Percentiles rank a stretch among this genome's conserved stretches.
phyloP scores from a whole-genome alignment of 1,284 basidiomycete species.

The Cutaneotrichosporon sp. region DNA sequence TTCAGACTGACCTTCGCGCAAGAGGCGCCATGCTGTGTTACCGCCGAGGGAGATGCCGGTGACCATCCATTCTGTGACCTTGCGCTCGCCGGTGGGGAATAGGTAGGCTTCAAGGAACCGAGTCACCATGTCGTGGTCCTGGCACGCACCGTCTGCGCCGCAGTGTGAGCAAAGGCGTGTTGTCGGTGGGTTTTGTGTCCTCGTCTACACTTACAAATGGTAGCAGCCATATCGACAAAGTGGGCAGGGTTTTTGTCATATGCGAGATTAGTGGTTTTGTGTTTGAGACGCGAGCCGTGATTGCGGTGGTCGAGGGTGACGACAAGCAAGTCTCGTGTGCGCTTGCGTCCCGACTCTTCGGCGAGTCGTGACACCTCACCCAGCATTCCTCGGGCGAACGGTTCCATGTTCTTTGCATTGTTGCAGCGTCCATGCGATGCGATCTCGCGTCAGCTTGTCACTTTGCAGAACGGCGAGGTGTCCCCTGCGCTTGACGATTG shows the following conservation, averaged over 20 bases:
- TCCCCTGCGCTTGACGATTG: too few relatives aligned
- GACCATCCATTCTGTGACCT: conserved; percentile 61
- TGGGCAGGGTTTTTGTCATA: conserved; percentile 64
- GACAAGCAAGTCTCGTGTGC: conserved; percentile 37
- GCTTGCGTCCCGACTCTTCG: conserved; percentile 10
- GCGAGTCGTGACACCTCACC: conserved; percentile 21
- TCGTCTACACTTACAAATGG: conserved; percentile 48
- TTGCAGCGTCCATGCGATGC: conserved; percentile 41
- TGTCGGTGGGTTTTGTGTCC: too few relatives aligned
- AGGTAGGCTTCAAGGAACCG: conserved; percentile 73
- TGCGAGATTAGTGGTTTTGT: conserved; percentile 55
- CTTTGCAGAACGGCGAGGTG: background rate
- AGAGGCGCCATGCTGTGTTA: conserved; percentile 47
- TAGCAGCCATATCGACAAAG: conserved; percentile 66
- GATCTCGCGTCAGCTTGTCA: conserved; percentile 21
- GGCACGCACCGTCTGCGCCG: conserved; percentile 57
- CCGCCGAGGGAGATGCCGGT: conserved; percentile 54
- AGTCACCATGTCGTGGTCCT: conserved; percentile 72
- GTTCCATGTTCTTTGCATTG: conserved; percentile 33
- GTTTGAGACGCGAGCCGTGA: conserved; percentile 60
- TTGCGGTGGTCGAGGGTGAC: conserved; percentile 63
- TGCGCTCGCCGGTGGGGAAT: conserved; percentile 64
- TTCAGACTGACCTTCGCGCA: conserved; percentile 46
- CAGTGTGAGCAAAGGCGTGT: background rate
- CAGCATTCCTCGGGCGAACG: conserved; percentile 36